Base-by-base conservation (phyloP, 768 basidiomycete species). In the Calocera viscosa region DNA sequence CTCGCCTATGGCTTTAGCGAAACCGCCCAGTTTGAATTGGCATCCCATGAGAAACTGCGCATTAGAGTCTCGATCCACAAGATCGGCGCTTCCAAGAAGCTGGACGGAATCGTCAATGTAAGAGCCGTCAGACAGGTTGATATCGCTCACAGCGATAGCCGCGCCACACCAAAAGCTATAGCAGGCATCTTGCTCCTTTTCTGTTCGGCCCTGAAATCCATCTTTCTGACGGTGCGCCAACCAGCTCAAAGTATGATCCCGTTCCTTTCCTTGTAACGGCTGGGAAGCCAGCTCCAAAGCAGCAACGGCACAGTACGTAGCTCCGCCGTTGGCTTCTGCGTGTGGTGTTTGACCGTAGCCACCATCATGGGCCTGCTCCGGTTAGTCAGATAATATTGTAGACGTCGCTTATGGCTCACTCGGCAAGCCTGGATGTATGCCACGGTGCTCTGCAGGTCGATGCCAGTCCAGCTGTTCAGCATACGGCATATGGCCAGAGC, bases 121-220 rank as follows among this genome's bases (percentile, higher is more conserved):
- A 17, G 26, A 8, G 53, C 41, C 17, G 30, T 10, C 26, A 8
- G 65, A 14, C 33, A 12, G 11, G 33, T 19, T 5, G 16, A 47
- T n/a, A 7, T 24, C 7, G 43, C 24, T 47, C 69, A 94, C 94
- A 73, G 82, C 76, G 11, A 97, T 76, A 0, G 90, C 81, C 10
- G 86, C 94, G 1, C 90, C 88, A 71, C 88, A 89, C 95, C 95
- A 99, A 75, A 96, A 98, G 70, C 90, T 91, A 76, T 99, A 99
- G 74, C 95, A 99, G 1, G 93, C 90, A 70, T 98, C 95, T 3
- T 88, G 83, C 2, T 82, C 79, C 77, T 99, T 99, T 67, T 85
- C 87, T 1, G 92, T 92, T 26, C 95, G 82, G 1, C 95, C 95
- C 70, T 88, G 80, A 73, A 93, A 96, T 0, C 95, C 95, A 0